Base-by-base conservation (phyloP, 441 rosid species). In the Eutrema salsugineum region DNA sequence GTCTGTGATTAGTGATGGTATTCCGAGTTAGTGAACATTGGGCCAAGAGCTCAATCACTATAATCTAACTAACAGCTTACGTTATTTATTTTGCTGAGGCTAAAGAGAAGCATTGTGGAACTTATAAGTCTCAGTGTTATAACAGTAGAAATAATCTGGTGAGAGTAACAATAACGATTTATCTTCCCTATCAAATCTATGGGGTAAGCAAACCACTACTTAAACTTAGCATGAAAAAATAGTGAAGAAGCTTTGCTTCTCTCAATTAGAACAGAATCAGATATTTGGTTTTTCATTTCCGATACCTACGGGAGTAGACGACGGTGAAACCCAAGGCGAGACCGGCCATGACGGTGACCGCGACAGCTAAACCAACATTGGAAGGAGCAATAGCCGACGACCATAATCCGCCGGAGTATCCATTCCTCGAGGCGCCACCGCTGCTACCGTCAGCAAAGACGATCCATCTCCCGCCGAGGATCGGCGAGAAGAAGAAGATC, bases 331-430 rank as follows among this genome's bases (percentile, higher is more conserved):
- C 81, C 72, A 87, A 78, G 82, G 94, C 89, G 71, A 91, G 66
- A 55, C 92, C 93, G 59, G 89, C 90, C 90, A 87, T 81, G 88
- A 85, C 87, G 81, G 88, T 86, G 76, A 86, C 87, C 62, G 82
- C 86, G 56, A 88, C 81, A 72, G 90, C 89, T 78, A 88, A 22
- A 28, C 81, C 83, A 77, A 83, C 90, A 86, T 82, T 81, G 54
- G 82, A 84, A 67, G 81, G 82, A 51, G 65, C 80, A 47, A 76
- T 73, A 38, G 76, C 73, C 53, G 82, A 70, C 15, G 82, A 77
- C 89, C 92, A 85, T 66, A 80, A 81, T 17, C 83, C 80, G 28
- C 78, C 83, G 55, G 82, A 76, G 28, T 73, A 76, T 19, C 83
- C 77, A 11, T 71, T 82, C 48, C 82, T 75, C 8, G 60, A 59